Conservation (phyloP, 257 asterid species). For the Knoxia roxburghii region DNA sequence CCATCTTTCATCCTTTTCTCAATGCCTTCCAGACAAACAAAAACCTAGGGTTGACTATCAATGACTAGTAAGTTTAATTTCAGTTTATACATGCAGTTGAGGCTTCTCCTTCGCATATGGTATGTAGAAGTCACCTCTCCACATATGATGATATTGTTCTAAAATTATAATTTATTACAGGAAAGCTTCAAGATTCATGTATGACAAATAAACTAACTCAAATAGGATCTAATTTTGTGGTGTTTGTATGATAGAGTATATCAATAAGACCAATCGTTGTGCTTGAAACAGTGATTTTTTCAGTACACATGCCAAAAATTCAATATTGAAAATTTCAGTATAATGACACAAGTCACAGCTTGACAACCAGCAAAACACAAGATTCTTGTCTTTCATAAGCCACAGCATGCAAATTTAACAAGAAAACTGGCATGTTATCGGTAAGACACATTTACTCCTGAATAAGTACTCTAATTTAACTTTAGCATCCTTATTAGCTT, state of each 20-base stretch:
- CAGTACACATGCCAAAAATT: not conserved
- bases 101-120: not conserved
- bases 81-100: not conserved
- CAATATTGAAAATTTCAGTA: not conserved
- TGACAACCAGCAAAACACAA: not conserved
- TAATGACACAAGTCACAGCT: not conserved
- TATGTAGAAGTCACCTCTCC: no score
- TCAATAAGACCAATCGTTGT: not conserved
- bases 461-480: not conserved
- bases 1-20: not conserved
- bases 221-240: not conserved
- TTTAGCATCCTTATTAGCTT: not conserved
- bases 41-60: not conserved
- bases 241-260: not conserved
- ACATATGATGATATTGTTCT: not conserved
- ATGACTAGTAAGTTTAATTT: not conserved
- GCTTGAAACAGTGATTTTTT: not conserved
- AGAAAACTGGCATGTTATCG: not conserved
- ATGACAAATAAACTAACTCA: not conserved
- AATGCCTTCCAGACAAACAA: not conserved
- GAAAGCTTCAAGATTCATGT: no score
- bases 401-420: not conserved
- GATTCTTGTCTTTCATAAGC: not conserved
- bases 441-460: not conserved
- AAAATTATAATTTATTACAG: not conserved